These are phyloP conservation scores for Vickermania ingenoplastis DNA, from an alignment of 208 protist genomes.

Conservation along the genomic window DNA sequence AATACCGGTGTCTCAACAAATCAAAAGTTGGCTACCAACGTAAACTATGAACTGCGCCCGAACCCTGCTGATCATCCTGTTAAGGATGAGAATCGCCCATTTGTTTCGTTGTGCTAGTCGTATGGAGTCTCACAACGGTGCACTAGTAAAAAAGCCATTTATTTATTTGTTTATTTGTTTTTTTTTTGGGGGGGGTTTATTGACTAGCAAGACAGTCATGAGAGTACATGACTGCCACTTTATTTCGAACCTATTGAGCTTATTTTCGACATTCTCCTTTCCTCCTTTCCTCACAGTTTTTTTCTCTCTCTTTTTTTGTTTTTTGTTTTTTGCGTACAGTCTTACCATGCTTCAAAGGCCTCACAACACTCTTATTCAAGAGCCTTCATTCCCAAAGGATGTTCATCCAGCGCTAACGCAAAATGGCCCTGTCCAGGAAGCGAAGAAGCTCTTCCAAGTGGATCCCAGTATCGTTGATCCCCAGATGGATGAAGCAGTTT, in stretches of 20 bases:
- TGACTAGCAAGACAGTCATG: not conserved
- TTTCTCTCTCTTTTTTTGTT: slow-evolving; percentile 2
- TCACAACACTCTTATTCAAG: slow-evolving; percentile 50
- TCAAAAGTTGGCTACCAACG: slow-evolving; percentile 68
- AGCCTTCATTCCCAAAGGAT: slow-evolving; percentile 64
- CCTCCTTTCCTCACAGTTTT: not conserved
- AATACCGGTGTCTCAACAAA: slow-evolving; percentile 42
- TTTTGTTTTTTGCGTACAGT: slow-evolving; percentile 1
- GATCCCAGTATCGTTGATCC: slow-evolving; percentile 75
- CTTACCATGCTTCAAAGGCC: slow-evolving; percentile 67
- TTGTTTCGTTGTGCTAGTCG: slow-evolving; percentile 15
- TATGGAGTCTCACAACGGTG: too few species aligned
- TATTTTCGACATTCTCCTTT: slow-evolving; percentile 4
- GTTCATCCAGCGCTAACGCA: slow-evolving; percentile 24
- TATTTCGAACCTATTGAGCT: not conserved
- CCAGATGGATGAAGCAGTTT: slow-evolving; percentile 76
- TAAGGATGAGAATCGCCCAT: slow-evolving; percentile 32
- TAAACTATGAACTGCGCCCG: slow-evolving; percentile 70
- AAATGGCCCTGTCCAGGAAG: slow-evolving; percentile 59
- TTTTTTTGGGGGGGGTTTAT: too few species aligned
- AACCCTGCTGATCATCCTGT: slow-evolving; percentile 79
- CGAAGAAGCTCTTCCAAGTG: slow-evolving; percentile 51
- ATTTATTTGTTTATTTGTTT: too few species aligned
- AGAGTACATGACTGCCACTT: not conserved
- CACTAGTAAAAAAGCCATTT: too few species aligned